Evolutionary conservation across 139 green algal genomes (phyloP), one percentile per base, ranked within the genome.

Genomic region (Micromonas pusilla): DNA sequence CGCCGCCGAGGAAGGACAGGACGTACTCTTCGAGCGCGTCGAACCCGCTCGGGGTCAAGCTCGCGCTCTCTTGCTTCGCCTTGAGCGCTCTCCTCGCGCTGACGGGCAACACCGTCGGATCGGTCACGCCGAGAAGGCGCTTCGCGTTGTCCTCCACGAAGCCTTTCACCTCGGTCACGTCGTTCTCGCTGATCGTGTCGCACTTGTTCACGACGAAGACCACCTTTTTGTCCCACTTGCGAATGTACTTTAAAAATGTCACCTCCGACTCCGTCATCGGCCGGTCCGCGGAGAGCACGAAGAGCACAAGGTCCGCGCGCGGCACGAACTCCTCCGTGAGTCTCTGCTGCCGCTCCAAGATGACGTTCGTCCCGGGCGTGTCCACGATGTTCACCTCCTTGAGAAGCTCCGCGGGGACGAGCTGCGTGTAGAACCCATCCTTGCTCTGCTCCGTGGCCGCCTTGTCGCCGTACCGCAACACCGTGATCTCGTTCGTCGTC

Each of bases 291-390:
- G 65, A 84, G 79, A 99, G 85, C 20, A 97, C 89, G 83, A 99
- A 99, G 32, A 99, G 88, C 74, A 99, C 92, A 81, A 99, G 87
- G 82, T 99, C 95, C 0, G 95, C 90, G 23, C 92, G 88, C 0
- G 95, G 95, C 45, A 99, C 91, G 66, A 93, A 99, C 87, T 99
- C 95, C 90, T 99, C 95, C 5, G 94, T 97, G 70, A 98, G 87
- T n/a, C 91, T 87, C 89, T 98, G 92, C 86, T 99, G 95, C 23
- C 95, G 88, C 52, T 97, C 90, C 68, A 99, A 80, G 38, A 98
- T 94, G 4, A 98, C 95, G 80, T 99, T 99, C 4, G 94, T 99
- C 71, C 95, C 87, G 3, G 91, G 95, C 0, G 95, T 99, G 87
- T 99, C 95, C 66, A 99, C 95, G 45, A 98, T 78, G 13, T 33